A percentile compares a stretch with the other conserved stretches of the same genome.
Evolutionary conservation across 768 basidiomycete genomes (phyloP).

Genomic region (Mycena metata): DNA sequence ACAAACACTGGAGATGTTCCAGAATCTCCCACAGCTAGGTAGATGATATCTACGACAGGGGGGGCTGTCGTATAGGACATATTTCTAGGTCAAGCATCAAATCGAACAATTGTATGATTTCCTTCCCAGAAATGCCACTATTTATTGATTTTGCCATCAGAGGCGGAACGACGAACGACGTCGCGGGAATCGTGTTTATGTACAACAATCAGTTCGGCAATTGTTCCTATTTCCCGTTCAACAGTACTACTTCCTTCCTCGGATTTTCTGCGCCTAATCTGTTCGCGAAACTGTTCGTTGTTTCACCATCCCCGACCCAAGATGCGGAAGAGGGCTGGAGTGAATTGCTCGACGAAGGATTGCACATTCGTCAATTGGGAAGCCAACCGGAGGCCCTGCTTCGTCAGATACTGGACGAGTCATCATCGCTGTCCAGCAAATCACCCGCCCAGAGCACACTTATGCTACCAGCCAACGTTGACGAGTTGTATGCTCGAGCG

Average conservation of each 20-base stretch:
- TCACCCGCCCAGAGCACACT: neutral
- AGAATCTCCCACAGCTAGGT: no score
- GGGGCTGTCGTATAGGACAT: no score
- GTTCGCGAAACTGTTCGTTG: constrained; percentile 18
- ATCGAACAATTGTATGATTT: constrained; percentile 18
- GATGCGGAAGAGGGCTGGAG: constrained; percentile 6
- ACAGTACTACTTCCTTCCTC: constrained; percentile 4
- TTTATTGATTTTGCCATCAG: constrained; percentile 10
- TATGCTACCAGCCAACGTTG: constrained; percentile 6
- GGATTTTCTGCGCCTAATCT: constrained; percentile 3
- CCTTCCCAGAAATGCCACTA: constrained; percentile 9
- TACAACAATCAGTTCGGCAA: constrained; percentile 3
- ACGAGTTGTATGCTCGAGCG: constrained; percentile 5
- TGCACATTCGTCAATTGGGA: constrained; percentile 3
- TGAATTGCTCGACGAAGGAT: constrained; percentile 12
- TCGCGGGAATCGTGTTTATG: constrained; percentile 17
- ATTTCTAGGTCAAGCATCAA: constrained; percentile 15
- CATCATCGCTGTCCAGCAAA: neutral
- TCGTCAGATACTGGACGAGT: constrained; percentile 1
- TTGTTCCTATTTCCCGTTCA: constrained; percentile 12
- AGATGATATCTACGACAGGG: no score
- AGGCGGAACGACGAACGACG: constrained; percentile 9
- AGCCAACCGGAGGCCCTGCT: constrained; percentile 9
- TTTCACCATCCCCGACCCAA: neutral
- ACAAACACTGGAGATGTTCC: no score